Conservation (phyloP, 768 basidiomycete genomes). For the Boletus rex-veris region DNA sequence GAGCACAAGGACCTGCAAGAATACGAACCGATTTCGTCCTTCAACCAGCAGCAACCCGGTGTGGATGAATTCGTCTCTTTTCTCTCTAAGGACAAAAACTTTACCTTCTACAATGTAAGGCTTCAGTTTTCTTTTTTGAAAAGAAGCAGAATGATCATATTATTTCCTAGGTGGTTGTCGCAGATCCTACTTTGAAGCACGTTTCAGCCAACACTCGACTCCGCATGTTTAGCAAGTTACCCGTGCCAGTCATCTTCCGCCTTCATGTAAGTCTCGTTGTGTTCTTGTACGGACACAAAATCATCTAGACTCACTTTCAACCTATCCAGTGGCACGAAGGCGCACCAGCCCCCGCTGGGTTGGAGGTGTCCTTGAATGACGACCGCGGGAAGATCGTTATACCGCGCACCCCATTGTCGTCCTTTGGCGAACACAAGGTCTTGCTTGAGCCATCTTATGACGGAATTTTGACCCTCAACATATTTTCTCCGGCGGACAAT, state of each 20-base stretch:
- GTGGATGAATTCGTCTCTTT: constrained; percentile 2
- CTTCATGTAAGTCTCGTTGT: too few species aligned
- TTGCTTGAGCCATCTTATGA: neutral
- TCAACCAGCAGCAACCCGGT: neutral
- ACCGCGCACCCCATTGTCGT: neutral
- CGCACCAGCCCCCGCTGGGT: neutral
- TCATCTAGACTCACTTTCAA: neutral
- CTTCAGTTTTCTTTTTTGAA: neutral
- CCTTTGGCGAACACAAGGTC: neutral
- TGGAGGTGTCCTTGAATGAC: constrained; percentile 6
- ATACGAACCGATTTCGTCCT: neutral
- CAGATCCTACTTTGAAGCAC: constrained; percentile 8
- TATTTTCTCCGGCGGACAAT: neutral
- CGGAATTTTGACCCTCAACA: constrained; percentile 2
- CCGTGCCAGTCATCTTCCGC: neutral
- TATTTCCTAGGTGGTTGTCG: constrained; percentile 2
- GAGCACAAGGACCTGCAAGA: too few species aligned
- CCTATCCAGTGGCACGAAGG: constrained; percentile 1
- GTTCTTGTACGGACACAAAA: too few species aligned
- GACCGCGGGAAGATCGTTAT: neutral
- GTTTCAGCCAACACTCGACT: constrained; percentile 8
- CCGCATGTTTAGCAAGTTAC: neutral
- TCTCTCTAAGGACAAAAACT: neutral
- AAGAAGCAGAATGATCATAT: neutral
- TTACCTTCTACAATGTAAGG: constrained; percentile 6